Percentiles rank a stretch among this genome's conserved stretches.
Conservation (phyloP, 129 eudicot genomes). For the Pseudognaphalium luteoalbum region DNA sequence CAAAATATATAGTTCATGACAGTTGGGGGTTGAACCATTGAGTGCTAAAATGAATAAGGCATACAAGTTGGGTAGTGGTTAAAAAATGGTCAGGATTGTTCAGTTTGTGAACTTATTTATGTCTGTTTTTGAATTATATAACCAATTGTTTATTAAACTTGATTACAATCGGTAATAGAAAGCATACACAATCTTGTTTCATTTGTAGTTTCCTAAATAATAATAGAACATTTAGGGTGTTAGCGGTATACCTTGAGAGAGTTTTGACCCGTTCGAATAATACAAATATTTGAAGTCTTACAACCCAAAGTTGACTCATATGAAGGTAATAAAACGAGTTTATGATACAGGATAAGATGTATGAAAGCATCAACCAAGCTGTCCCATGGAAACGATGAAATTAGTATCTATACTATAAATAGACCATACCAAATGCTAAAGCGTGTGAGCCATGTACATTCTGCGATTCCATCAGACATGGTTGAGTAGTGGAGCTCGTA, state of each 20-base stretch:
- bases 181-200: background rate
- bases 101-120: background rate
- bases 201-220: background rate
- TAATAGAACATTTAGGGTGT: background rate
- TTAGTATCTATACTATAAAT: background rate
- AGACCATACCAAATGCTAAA: background rate
- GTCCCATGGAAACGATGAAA: conserved; percentile 45
- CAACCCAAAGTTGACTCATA: background rate
- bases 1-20: background rate
- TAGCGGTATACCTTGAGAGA: background rate
- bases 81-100: background rate
- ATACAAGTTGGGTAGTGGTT: background rate
- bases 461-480: background rate
- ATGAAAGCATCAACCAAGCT: conserved; percentile 50
- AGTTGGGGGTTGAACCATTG: background rate
- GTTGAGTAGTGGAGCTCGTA: background rate
- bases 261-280: background rate
- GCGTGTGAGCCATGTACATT: background rate
- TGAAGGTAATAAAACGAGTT: background rate
- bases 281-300: background rate
- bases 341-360: conserved; percentile 43
- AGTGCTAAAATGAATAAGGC: background rate
- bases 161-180: background rate
- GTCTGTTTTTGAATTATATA: background rate
- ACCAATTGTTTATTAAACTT: background rate